Percentiles rank a stretch among this genome's conserved stretches.
Evolutionary conservation across 352 stramenopile genomes (phyloP).

Genomic region (Pseudoperonospora humuli): DNA sequence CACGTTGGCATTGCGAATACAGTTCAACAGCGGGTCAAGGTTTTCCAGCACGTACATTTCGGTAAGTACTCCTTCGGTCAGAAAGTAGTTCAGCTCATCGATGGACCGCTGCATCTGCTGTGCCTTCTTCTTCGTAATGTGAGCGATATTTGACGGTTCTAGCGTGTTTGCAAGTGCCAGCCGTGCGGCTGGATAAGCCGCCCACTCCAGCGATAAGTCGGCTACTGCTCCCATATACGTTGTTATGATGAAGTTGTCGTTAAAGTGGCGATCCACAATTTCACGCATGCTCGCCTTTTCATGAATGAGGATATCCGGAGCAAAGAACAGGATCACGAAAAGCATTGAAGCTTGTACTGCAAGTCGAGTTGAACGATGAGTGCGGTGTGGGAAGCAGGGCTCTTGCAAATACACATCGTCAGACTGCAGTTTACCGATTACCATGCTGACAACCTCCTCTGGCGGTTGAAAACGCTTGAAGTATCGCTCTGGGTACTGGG

Average conservation of each 20-base stretch:
- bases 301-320: slow-evolving; percentile 87
- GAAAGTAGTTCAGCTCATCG: slow-evolving; percentile 85
- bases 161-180: slow-evolving; percentile 88
- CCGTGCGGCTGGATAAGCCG: slow-evolving; percentile 80
- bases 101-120: slow-evolving; percentile 82
- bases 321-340: slow-evolving; percentile 94
- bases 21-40: slow-evolving; percentile 85
- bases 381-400: slow-evolving; percentile 87
- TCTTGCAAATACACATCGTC: slow-evolving; percentile 93
- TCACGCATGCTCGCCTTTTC: slow-evolving; percentile 90
- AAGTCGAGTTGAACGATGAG: slow-evolving; percentile 88
- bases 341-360: slow-evolving; percentile 90
- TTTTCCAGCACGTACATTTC: slow-evolving; percentile 93
- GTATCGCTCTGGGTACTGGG: slow-evolving; percentile 83
- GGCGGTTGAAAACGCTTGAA: slow-evolving; percentile 84
- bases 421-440: slow-evolving; percentile 90
- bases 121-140: slow-evolving; percentile 86
- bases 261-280: slow-evolving; percentile 94
- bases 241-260: slow-evolving; percentile 94
- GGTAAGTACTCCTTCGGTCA: slow-evolving; percentile 88
- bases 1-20: slow-evolving; percentile 88
- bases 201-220: slow-evolving; percentile 91
- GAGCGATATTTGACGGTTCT: slow-evolving; percentile 76
- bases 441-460: slow-evolving; percentile 87
- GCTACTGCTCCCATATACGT: slow-evolving; percentile 93